phyloP scores from a whole-genome alignment of 129 eudicot species.

The Chrysanthemum makinoi region DNA sequence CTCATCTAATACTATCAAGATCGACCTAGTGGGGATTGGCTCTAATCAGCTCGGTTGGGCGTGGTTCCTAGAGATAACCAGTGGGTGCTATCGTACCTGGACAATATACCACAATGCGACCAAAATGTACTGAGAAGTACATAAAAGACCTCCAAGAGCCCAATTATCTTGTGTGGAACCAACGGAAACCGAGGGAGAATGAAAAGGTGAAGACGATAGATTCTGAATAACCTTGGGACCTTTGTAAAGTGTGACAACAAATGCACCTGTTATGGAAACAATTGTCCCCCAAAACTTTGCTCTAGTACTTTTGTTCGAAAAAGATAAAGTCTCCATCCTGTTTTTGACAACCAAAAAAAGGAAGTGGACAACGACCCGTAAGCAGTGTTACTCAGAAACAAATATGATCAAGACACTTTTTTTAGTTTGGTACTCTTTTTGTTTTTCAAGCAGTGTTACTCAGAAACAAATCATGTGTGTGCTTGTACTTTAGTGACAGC shows the following conservation, averaged over 20 bases:
- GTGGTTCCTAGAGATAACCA: background rate
- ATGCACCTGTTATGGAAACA: conserved; percentile 83
- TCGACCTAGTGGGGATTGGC: no score
- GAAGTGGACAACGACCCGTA: conserved; percentile 18
- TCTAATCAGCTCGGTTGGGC: background rate
- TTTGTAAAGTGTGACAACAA: conserved; percentile 71
- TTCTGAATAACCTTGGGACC: conserved; percentile 39
- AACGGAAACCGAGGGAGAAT: conserved; percentile 16
- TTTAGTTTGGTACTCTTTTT: background rate
- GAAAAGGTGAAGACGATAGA: conserved; percentile 1
- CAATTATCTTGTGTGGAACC: conserved; percentile 45
- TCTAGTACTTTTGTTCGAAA: conserved; percentile 55
- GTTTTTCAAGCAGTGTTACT: background rate
- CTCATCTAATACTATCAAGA: no score
- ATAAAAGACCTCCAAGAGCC: conserved; percentile 73
- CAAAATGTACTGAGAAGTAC: conserved; percentile 59
- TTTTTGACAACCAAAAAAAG: background rate
- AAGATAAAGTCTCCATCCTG: conserved; percentile 83
- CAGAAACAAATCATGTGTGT: background rate
- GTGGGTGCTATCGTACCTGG: conserved; percentile 45
- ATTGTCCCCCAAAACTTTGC: conserved; percentile 78
- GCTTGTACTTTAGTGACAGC: no score
- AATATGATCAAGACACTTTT: background rate
- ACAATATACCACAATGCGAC: conserved; percentile 84
- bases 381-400: background rate